These are phyloP conservation scores for Populus hybrid DNA, from an alignment of 441 rosid genomes.

Conservation along the genomic window DNA sequence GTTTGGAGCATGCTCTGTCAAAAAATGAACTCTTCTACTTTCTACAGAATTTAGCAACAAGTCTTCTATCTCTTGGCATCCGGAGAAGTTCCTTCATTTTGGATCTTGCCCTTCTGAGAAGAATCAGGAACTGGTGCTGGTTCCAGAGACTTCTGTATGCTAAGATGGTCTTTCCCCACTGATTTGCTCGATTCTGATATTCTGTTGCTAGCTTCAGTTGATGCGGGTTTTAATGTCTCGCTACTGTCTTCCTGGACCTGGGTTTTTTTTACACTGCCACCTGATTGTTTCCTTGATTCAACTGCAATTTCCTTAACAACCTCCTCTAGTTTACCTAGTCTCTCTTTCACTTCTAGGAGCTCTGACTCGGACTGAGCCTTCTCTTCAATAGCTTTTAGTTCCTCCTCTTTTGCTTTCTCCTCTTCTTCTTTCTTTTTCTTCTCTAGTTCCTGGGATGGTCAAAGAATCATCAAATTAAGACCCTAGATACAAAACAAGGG, in stretches of 20 bases:
- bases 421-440: slow-evolving; percentile 55
- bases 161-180: slow-evolving; percentile 16
- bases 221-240: slow-evolving; percentile 18
- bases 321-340: slow-evolving; percentile 76
- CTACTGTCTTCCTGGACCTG: slow-evolving; percentile 33
- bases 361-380: slow-evolving; percentile 36
- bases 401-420: slow-evolving; percentile 53
- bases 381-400: slow-evolving; percentile 44
- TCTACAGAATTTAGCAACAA: slow-evolving; percentile 1
- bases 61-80: slow-evolving; percentile 20
- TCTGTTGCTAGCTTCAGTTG: slow-evolving; percentile 12
- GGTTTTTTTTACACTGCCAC: slow-evolving; percentile 26
- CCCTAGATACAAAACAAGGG: neutral
- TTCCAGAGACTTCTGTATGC: slow-evolving; percentile 18
- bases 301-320: slow-evolving; percentile 58
- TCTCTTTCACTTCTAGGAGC: slow-evolving; percentile 62
- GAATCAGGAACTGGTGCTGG: slow-evolving; percentile 17
- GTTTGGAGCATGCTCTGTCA: neutral
- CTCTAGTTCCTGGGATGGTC: slow-evolving; percentile 54
- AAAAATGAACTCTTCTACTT: neutral
- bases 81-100: slow-evolving; percentile 20
- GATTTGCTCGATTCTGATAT: slow-evolving; percentile 27
- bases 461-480: neutral
- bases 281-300: slow-evolving; percentile 53
- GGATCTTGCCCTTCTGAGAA: slow-evolving; percentile 21